Evolutionary conservation across 352 stramenopile species (phyloP), one percentile per base, ranked within the genome.

Genomic region (Aphanomyces astaci): DNA sequence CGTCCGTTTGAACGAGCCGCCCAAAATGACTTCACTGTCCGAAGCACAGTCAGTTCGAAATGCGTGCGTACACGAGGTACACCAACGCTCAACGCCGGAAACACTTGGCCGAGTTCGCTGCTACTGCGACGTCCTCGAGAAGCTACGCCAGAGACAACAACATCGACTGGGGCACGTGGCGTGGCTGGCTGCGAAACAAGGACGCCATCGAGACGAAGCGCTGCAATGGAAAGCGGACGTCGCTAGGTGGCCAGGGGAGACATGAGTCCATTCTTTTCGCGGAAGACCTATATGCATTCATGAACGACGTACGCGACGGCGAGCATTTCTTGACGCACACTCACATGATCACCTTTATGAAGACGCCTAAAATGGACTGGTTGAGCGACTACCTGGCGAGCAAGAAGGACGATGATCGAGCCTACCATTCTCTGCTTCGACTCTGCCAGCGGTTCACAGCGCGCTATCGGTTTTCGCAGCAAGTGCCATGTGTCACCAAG

Each of bases 301-400:
- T 55, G 48, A 55, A 55, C 27, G 10, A 55, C 10, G 48, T 55
- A 24, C 48, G 48, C 13, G 1, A 55, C 22, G 48, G 48, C 11
- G 48, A 55, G n/a, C 48, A 55, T n/a, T 22, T 24, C n/a, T 30
- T 55, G n/a, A 55, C 48, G 10, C 48, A 55, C 48, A 55, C 27
- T 15, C 48, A 55, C 15, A 43, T 43, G n/a, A 22, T 55, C n/a
- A 55, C 1, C 48, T 55, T 31, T n/a, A 55, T 55, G 48, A 55
- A 55, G 2, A 25, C n/a, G 10, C 48, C 1, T 55, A 10, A 55
- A 15, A 55, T 30, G 2, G 48, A 55, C 27, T 55, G 48, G 48
- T 30, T 55, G 11, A 11, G 10, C 0, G 48, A 55, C n/a, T 55
- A 55, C 48, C 10, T 55, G 1, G n/a, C 48, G 1, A 2, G 27